Conservation (phyloP, 441 rosid species). For the Lepidium campestre region DNA sequence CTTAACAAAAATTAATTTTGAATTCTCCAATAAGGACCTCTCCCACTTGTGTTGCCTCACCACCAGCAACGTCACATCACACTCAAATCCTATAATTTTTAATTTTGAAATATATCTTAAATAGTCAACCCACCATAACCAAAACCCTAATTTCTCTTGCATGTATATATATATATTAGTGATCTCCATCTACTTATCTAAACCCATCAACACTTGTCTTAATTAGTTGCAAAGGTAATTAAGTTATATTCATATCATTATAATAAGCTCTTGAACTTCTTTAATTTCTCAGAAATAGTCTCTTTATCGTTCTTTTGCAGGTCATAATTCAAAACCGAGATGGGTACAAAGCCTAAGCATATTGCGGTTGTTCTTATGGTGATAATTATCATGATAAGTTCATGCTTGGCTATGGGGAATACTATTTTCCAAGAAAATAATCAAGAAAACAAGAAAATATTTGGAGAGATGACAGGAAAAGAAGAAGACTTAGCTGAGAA, state of each 20-base stretch:
- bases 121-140: slow-evolving; percentile 21
- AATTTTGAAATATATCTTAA: neutral
- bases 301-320: neutral
- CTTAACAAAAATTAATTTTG: neutral
- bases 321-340: neutral
- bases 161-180: neutral
- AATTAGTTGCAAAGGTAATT: slow-evolving; percentile 4
- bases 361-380: neutral
- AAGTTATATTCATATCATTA: neutral
- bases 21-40: slow-evolving; percentile 1
- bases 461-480: neutral
- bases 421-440: neutral
- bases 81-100: neutral
- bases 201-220: neutral
- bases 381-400: slow-evolving; percentile 12
- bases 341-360: neutral
- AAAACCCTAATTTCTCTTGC: slow-evolving; percentile 4
- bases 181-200: neutral
- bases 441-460: neutral
- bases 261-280: neutral
- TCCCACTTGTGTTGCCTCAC: slow-evolving; percentile 12
- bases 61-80: slow-evolving; percentile 4
- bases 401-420: slow-evolving; percentile 17
- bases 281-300: neutral
- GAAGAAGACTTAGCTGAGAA: slow-evolving; percentile 12